These are phyloP conservation scores for Myochromella boudieri DNA, from an alignment of 768 basidiomycete species.

Conservation along the genomic window DNA sequence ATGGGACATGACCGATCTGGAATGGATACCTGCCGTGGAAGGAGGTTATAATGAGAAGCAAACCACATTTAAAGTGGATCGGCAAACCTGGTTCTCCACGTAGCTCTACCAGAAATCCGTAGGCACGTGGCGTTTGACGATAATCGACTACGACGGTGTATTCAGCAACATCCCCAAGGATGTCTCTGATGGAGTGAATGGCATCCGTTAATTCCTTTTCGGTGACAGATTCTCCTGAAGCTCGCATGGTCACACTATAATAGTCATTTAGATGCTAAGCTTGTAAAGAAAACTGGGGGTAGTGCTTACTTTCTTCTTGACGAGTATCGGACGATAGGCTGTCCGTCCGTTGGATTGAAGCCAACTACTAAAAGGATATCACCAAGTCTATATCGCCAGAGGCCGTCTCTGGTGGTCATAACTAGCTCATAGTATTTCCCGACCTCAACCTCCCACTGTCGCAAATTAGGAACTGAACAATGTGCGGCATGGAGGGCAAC, in stretches of 20 bases:
- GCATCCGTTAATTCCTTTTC: slow-evolving; percentile 9
- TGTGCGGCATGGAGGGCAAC: not conserved
- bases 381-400: slow-evolving; percentile 13
- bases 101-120: slow-evolving; percentile 13
- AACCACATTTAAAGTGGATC: not conserved
- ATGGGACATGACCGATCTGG: slow-evolving; percentile 1
- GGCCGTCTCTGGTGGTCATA: slow-evolving; percentile 10
- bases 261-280: not conserved
- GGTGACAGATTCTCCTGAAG: slow-evolving; percentile 13
- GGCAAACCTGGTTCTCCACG: slow-evolving; percentile 6
- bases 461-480: too few species aligned
- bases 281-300: not conserved
- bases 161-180: slow-evolving; percentile 11
- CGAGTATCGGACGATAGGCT: slow-evolving; percentile 7
- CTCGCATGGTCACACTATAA: slow-evolving; percentile 11
- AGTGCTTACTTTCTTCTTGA: slow-evolving; percentile 10
- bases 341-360: slow-evolving; percentile 7
- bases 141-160: slow-evolving; percentile 15
- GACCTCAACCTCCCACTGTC: slow-evolving; percentile 7
- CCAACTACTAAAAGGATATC: slow-evolving; percentile 9
- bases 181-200: slow-evolving; percentile 5
- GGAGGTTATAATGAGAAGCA: not conserved
- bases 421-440: slow-evolving; percentile 11
- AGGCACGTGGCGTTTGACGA: slow-evolving; percentile 7
- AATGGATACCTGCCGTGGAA: not conserved